A percentile compares a stretch with the other conserved stretches of the same genome.
Conservation (phyloP, 768 basidiomycete species). For the Holtermanniella nyarrowii region DNA sequence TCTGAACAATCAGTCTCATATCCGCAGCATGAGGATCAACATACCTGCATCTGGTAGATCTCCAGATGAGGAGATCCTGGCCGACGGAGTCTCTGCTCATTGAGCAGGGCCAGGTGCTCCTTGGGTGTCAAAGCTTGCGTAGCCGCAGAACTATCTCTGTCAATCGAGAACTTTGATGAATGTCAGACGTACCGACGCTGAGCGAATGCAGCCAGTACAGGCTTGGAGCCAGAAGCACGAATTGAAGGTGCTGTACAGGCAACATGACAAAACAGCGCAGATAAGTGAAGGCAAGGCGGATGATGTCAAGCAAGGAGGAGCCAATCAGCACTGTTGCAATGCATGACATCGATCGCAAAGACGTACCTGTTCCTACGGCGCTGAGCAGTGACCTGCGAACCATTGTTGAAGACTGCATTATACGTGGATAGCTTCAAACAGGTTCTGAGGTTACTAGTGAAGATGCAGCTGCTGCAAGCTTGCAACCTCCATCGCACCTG, state of each 20-base stretch:
- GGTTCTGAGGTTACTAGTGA: too few species aligned
- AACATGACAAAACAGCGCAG: too few species aligned
- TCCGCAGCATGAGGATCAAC: constrained; percentile 42
- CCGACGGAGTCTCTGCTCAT: constrained; percentile 76
- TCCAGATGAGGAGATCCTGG: constrained; percentile 91
- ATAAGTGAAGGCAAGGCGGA: too few species aligned
- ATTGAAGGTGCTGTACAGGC: not conserved
- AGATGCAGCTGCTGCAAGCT: too few species aligned
- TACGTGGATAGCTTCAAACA: too few species aligned
- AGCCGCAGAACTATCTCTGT: constrained; percentile 21
- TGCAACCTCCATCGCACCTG: too few species aligned
- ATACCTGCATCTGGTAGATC: constrained; percentile 56
- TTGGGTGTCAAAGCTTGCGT: constrained; percentile 31
- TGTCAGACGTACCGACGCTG: constrained; percentile 2
- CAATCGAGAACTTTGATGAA: not conserved
- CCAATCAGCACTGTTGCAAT: not conserved
- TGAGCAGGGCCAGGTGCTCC: constrained; percentile 53
- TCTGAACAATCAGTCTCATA: constrained; percentile 1
- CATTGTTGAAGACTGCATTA: not conserved
- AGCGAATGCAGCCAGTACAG: not conserved
- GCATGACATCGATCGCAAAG: not conserved
- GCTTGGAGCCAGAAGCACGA: not conserved
- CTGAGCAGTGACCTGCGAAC: not conserved
- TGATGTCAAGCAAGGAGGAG: too few species aligned
- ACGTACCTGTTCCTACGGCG: not conserved